phyloP scores from a whole-genome alignment of 2,329 filamentous ascomycete species.

The Paracoccidioides lutzii region DNA sequence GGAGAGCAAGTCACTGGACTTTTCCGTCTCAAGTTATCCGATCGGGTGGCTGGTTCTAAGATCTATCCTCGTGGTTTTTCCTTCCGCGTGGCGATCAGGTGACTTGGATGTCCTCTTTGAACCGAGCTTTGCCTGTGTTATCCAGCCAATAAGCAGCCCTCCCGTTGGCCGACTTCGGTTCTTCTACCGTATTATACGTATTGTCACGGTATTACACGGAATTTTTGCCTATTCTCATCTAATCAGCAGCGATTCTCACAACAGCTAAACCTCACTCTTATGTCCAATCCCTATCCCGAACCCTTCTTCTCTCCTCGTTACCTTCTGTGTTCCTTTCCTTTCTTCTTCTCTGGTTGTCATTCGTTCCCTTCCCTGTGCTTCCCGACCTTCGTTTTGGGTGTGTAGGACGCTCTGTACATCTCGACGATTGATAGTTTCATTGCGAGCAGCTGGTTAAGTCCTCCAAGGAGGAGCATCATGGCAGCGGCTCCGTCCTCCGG shows the following conservation, averaged over 20 bases:
- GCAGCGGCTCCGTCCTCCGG: constrained; percentile 9
- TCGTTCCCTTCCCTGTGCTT: background rate
- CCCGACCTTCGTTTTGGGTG: background rate
- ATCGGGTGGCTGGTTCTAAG: too few relatives aligned
- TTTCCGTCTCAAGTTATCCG: too few relatives aligned
- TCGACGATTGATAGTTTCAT: background rate
- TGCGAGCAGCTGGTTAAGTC: background rate
- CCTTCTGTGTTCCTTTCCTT: background rate
- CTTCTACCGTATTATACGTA: background rate
- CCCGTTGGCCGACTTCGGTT: constrained; percentile 3
- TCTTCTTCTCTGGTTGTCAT: background rate
- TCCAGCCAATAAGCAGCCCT: constrained; percentile 1
- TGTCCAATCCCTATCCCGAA: background rate
- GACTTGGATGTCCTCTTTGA: background rate
- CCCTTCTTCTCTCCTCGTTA: background rate
- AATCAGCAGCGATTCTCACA: too few relatives aligned
- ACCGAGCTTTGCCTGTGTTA: background rate
- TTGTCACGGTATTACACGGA: background rate
- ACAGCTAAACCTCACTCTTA: background rate
- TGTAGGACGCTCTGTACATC: background rate
- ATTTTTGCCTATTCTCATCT: background rate
- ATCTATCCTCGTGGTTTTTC: background rate
- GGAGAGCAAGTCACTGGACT: too few relatives aligned
- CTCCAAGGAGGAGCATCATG: constrained; percentile 5
- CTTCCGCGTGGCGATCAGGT: background rate